Percentiles rank a stretch among this genome's conserved stretches.
Evolutionary conservation across 2,329 filamentous ascomycete species (phyloP).

Genomic region (Ophiostoma perfectum): DNA sequence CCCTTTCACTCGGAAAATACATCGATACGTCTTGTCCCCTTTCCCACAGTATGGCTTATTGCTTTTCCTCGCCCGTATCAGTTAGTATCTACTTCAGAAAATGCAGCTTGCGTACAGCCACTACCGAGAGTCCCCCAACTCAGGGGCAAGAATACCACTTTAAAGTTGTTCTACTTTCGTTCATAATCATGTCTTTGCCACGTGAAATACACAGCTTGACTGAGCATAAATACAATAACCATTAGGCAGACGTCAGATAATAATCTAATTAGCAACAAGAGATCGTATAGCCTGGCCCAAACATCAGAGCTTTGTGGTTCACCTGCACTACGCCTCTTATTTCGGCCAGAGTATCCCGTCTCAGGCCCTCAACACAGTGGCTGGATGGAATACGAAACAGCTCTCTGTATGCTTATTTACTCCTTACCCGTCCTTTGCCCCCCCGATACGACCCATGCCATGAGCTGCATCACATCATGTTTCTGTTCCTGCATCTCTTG

Average conservation of each 20-base stretch:
- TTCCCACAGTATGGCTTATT: too few species aligned
- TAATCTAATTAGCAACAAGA: too few species aligned
- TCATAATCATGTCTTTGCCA: neutral
- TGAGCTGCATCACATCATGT: neutral
- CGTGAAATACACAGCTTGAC: constrained; percentile 4
- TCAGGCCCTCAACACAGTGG: neutral
- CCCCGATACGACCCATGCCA: neutral
- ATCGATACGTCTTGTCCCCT: too few species aligned
- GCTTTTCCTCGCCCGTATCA: too few species aligned
- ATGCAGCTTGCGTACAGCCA: too few species aligned
- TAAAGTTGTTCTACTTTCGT: neutral
- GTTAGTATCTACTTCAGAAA: too few species aligned
- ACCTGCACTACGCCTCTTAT: neutral
- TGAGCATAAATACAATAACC: neutral
- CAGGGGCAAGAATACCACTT: too few species aligned
- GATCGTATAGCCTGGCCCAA: too few species aligned
- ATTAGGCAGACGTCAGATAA: neutral
- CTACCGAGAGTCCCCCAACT: neutral
- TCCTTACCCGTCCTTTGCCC: too few species aligned
- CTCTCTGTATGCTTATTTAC: too few species aligned
- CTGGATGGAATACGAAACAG: neutral
- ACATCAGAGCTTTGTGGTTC: neutral
- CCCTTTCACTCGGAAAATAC: too few species aligned
- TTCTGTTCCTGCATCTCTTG: constrained; percentile 12
- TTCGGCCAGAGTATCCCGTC: constrained; percentile 4